A percentile compares a stretch with the other conserved stretches of the same genome.
Evolutionary conservation across 192 early-diverging fungal species (phyloP).

Genomic region (Chytriomyces confervae): DNA sequence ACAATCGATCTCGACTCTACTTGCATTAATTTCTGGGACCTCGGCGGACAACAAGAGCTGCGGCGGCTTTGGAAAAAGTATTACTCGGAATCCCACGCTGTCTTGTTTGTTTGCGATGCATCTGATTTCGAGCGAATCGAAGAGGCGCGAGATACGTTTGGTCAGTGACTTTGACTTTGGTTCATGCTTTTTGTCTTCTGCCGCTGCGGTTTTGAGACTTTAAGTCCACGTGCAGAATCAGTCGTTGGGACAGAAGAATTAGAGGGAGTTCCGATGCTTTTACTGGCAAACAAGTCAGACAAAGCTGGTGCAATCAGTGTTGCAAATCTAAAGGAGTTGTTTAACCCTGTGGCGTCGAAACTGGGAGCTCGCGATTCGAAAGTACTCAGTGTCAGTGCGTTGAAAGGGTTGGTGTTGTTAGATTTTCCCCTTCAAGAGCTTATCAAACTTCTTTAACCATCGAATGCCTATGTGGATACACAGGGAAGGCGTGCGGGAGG

Average conservation of each 20-base stretch:
- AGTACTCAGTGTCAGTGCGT: slow-evolving; percentile 81
- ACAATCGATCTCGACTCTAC: slow-evolving; percentile 73
- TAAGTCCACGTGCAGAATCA: slow-evolving; percentile 57
- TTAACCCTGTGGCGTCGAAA: slow-evolving; percentile 84
- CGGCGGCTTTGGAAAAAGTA: slow-evolving; percentile 93
- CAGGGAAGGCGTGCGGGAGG: slow-evolving; percentile 82
- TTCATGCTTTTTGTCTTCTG: neutral
- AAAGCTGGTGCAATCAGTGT: slow-evolving; percentile 68
- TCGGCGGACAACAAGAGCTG: slow-evolving; percentile 90
- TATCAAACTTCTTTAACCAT: slow-evolving; percentile 7
- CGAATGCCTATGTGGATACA: slow-evolving; percentile 10
- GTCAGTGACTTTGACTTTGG: slow-evolving; percentile 48
- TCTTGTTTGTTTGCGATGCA: slow-evolving; percentile 94
- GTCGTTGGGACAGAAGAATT: slow-evolving; percentile 77
- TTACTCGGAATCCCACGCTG: slow-evolving; percentile 89
- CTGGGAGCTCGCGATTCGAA: slow-evolving; percentile 86
- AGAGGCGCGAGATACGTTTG: slow-evolving; percentile 76
- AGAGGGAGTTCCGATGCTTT: slow-evolving; percentile 86
- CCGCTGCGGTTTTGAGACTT: neutral
- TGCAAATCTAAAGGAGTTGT: slow-evolving; percentile 87
- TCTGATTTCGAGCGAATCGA: slow-evolving; percentile 80
- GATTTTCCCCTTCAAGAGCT: slow-evolving; percentile 7
- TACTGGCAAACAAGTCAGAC: slow-evolving; percentile 96
- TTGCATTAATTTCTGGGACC: slow-evolving; percentile 91
- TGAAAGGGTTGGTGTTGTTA: slow-evolving; percentile 72